These are phyloP conservation scores for Cucurbita maxima DNA, from an alignment of 306 rosid species.

Conservation along the genomic window DNA sequence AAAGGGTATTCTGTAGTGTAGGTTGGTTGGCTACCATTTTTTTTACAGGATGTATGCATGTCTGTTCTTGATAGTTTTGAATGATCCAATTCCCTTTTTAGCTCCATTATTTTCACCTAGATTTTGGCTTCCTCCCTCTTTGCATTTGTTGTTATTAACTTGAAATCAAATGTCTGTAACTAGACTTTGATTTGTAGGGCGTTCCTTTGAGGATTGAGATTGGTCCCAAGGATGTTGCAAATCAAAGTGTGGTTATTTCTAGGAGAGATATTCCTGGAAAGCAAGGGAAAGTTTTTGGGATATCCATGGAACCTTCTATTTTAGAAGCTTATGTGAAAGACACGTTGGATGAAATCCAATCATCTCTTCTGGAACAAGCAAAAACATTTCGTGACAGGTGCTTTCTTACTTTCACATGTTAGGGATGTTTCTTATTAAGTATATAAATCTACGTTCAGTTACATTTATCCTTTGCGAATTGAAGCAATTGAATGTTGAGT, in stretches of 20 bases:
- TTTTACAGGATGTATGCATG: conserved; percentile 21
- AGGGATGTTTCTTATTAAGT: not conserved
- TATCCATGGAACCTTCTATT: conserved; percentile 67
- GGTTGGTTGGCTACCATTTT: not conserved
- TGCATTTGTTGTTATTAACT: not conserved
- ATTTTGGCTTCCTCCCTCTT: not conserved
- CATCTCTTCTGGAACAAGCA: conserved; percentile 27
- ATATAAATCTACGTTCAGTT: not conserved
- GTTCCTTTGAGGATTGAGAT: conserved; percentile 94
- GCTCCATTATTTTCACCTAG: not conserved
- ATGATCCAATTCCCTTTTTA: not conserved
- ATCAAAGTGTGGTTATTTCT: conserved; percentile 70
- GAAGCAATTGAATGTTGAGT: not conserved
- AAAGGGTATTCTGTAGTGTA: not conserved
- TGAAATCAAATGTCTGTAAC: not conserved
- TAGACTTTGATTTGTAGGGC: conserved; percentile 43
- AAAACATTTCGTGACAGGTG: conserved; percentile 82
- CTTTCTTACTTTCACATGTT: not conserved
- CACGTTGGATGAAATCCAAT: conserved; percentile 71
- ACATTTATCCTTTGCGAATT: not conserved
- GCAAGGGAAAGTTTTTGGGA: conserved; percentile 80
- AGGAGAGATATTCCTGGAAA: conserved; percentile 96
- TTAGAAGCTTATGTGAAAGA: conserved; percentile 67
- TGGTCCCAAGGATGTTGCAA: conserved; percentile 89
- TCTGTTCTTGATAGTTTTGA: not conserved